A percentile compares a stretch with the other conserved stretches of the same genome.
These are phyloP conservation scores for Termitomyces sp. DNA, from an alignment of 768 basidiomycete genomes.

Conservation along the genomic window DNA sequence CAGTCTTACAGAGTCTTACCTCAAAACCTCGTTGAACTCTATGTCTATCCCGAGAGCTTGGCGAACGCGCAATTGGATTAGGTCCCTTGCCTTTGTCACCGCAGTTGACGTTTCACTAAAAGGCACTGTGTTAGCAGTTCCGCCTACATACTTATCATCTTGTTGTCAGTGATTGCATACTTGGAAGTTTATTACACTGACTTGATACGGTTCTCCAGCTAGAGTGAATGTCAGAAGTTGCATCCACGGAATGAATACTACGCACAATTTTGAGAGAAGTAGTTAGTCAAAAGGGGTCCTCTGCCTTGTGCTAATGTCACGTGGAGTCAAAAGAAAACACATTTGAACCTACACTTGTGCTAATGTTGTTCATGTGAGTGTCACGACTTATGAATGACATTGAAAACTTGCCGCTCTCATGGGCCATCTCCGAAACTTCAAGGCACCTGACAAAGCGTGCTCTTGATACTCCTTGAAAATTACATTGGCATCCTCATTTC, in stretches of 20 bases:
- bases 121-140: constrained; percentile 67
- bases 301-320: constrained; percentile 40
- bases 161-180: background rate
- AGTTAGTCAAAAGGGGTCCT: constrained; percentile 68
- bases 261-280: constrained; percentile 83
- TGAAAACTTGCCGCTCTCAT: constrained; percentile 49
- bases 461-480: constrained; percentile 66
- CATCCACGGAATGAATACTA: background rate
- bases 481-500: constrained; percentile 43
- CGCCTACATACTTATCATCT: constrained; percentile 63
- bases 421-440: constrained; percentile 71
- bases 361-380: constrained; percentile 20
- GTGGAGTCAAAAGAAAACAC: background rate
- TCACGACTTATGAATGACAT: background rate
- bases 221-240: background rate
- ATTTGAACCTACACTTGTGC: constrained; percentile 57
- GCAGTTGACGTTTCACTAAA: constrained; percentile 54
- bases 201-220: constrained; percentile 84
- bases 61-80: constrained; percentile 53
- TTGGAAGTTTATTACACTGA: constrained; percentile 20
- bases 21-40: constrained; percentile 74
- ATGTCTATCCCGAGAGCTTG: constrained; percentile 35
- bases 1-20: constrained; percentile 22
- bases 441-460: constrained; percentile 48
- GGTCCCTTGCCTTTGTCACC: constrained; percentile 48